Base-by-base conservation (phyloP, 1,139 yeast species). In the Suhomyces atakaporum region DNA sequence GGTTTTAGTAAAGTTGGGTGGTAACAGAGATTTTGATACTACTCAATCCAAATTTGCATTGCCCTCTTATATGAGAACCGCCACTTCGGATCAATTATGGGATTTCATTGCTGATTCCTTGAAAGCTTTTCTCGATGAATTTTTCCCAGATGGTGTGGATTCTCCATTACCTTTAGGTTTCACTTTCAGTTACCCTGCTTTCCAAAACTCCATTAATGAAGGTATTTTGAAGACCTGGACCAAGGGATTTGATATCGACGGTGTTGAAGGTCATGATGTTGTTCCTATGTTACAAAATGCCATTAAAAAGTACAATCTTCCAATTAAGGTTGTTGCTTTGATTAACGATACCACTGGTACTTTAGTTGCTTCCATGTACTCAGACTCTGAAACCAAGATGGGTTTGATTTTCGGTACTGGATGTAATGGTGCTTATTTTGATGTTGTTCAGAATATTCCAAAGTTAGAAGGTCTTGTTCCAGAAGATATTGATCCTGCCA, bases 341-440 rank as follows among this genome's bases (percentile, higher is more conserved):
- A 90, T 92, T 63, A 92, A 92, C 66, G 98, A 92, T 64, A 92
- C 98, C 48, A 87, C 96, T 33, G 98, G 98, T 60, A 92, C 98
- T 31, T 75, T 92, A 56, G 96, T 92, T 44, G 97, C 98, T 27
- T 89, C 97, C 35, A 81, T 84, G 73, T 92, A 92, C 69, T 78
- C 94, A 39, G 96, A 92, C 58, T 79, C 92, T 24, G 80, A 79
- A 52, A 81, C 96, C 48, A 83, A 83, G 63, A 85, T 90, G 94
- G 98, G 97, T 43, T 79, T 89, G 58, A 92, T 92, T 53, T 92
- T 89, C 60, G 98, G 98, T 58, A 92, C 98, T 39, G 98, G 98
- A 47, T 89, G 95, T 71, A 92, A 92, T 63, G 97, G 94, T 59
- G 97, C 98, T 36, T 92, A 92, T 73, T 92, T 81, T 65, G 98